phyloP scores from a whole-genome alignment of 352 stramenopile genomes.

The Phytophthora parvispora region DNA sequence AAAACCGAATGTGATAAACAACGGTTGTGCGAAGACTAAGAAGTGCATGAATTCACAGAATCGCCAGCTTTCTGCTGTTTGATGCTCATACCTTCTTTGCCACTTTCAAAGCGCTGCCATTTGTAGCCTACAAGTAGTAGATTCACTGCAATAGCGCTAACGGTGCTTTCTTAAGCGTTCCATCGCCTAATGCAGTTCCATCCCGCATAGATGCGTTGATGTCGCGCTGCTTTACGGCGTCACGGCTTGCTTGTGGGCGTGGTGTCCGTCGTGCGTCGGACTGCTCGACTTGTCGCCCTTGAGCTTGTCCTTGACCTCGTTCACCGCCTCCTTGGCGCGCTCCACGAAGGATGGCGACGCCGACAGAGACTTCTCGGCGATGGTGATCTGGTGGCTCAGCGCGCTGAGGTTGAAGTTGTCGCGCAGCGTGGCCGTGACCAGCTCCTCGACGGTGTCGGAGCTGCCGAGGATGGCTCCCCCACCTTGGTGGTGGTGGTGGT shows the following conservation, averaged over 20 bases:
- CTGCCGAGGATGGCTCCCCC: constrained; percentile 3
- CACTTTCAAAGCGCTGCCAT: too few species aligned
- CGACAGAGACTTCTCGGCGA: constrained; percentile 22
- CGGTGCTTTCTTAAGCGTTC: too few species aligned
- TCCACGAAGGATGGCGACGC: constrained; percentile 21
- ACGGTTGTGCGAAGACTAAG: too few species aligned
- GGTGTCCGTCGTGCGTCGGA: not conserved
- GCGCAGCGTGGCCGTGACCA: constrained; percentile 30
- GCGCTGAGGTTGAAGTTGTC: constrained; percentile 28
- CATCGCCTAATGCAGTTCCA: too few species aligned
- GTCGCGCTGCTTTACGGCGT: not conserved
- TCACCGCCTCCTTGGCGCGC: constrained; percentile 28
- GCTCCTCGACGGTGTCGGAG: constrained; percentile 27
- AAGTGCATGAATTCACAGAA: too few species aligned
- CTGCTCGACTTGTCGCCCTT: constrained; percentile 24
- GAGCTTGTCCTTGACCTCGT: constrained; percentile 29
- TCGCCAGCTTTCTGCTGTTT: too few species aligned
- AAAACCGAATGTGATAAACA: too few species aligned
- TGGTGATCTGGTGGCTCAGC: constrained; percentile 31
- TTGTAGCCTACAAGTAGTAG: too few species aligned
- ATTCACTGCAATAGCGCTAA: not conserved
- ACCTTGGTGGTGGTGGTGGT: not conserved
- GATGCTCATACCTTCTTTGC: too few species aligned
- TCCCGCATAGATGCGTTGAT: not conserved
- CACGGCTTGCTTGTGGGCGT: constrained; percentile 1